Evolutionary conservation across 1,284 basidiomycete species (phyloP).

Genomic region (Sphaerobolus stellatus): DNA sequence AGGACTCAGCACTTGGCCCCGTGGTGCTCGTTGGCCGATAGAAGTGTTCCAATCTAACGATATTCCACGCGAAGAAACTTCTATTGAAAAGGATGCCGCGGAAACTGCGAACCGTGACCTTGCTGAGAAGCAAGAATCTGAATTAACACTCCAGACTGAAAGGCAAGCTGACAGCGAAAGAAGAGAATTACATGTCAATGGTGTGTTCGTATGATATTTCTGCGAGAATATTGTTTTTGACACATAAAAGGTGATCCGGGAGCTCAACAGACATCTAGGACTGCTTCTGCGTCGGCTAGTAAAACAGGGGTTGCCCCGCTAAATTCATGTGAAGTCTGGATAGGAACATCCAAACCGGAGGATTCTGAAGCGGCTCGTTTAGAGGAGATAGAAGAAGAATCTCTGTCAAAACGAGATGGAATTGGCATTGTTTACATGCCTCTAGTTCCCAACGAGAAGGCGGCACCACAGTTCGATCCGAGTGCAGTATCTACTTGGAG

Average conservation of each 20-base stretch:
- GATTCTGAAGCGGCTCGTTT: slow-evolving; percentile 30
- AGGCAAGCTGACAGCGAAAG: slow-evolving; percentile 2
- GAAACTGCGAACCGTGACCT: slow-evolving; percentile 16
- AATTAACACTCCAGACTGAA: slow-evolving; percentile 23
- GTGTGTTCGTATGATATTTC: too few relatives aligned
- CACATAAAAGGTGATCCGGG: too few relatives aligned
- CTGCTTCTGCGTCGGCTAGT: too few relatives aligned
- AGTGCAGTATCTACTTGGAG: slow-evolving; percentile 40
- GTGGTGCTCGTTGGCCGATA: slow-evolving; percentile 34
- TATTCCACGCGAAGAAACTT: slow-evolving; percentile 6
- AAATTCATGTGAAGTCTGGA: slow-evolving; percentile 42
- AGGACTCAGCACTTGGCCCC: slow-evolving; percentile 38
- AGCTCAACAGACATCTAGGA: too few relatives aligned
- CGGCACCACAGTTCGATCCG: slow-evolving; percentile 36
- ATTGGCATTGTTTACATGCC: slow-evolving; percentile 43
- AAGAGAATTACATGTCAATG: too few relatives aligned
- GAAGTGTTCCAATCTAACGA: slow-evolving; percentile 20
- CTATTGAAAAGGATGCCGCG: not conserved
- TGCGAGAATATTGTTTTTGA: too few relatives aligned
- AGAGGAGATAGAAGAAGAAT: slow-evolving; percentile 37
- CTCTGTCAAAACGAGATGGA: slow-evolving; percentile 36
- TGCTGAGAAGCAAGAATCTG: slow-evolving; percentile 24
- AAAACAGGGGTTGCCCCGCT: too few relatives aligned
- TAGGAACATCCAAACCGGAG: slow-evolving; percentile 34
- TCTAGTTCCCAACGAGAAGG: slow-evolving; percentile 32